phyloP scores from a whole-genome alignment of 257 asterid species.

The Nicotiana noctiflora region DNA sequence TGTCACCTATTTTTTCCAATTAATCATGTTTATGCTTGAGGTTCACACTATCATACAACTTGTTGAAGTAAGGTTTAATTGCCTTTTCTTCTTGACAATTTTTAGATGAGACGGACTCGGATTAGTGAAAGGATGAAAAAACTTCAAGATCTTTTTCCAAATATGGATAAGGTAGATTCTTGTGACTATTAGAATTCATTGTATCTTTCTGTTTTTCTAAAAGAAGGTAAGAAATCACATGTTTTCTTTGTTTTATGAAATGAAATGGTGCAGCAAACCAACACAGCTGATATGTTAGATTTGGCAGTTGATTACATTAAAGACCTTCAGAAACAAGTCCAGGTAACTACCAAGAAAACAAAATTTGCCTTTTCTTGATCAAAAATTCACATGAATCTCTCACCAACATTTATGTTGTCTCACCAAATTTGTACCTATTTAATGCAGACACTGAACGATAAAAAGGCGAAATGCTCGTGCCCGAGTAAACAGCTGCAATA shows the following conservation, averaged over 20 bases:
- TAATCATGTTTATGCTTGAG: not conserved
- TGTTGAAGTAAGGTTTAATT: not conserved
- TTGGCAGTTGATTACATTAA: constrained; percentile 82
- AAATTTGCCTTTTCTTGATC: not conserved
- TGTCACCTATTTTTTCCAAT: not conserved
- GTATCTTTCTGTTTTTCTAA: not conserved
- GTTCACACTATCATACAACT: not conserved
- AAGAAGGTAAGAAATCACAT: not conserved
- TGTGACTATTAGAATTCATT: not conserved
- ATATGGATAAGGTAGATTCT: constrained; percentile 69
- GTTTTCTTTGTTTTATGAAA: not conserved
- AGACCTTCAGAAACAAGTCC: constrained; percentile 67
- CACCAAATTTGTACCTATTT: constrained; percentile 1
- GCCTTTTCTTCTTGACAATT: not conserved
- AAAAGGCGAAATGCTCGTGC: constrained; percentile 59
- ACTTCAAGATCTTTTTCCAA: constrained; percentile 81
- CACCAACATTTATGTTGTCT: constrained; percentile 14
- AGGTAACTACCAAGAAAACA: constrained; percentile 31
- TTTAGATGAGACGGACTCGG: constrained; percentile 61
- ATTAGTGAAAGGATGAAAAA: constrained; percentile 87
- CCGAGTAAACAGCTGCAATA: constrained; percentile 13
- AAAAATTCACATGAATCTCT: constrained; percentile 31
- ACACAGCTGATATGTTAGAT: constrained; percentile 88
- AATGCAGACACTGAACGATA: constrained; percentile 55
- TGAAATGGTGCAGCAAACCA: constrained; percentile 53